These are phyloP conservation scores for Chlamydomonas incerta DNA, from an alignment of 139 green algal genomes.

Conservation along the genomic window DNA sequence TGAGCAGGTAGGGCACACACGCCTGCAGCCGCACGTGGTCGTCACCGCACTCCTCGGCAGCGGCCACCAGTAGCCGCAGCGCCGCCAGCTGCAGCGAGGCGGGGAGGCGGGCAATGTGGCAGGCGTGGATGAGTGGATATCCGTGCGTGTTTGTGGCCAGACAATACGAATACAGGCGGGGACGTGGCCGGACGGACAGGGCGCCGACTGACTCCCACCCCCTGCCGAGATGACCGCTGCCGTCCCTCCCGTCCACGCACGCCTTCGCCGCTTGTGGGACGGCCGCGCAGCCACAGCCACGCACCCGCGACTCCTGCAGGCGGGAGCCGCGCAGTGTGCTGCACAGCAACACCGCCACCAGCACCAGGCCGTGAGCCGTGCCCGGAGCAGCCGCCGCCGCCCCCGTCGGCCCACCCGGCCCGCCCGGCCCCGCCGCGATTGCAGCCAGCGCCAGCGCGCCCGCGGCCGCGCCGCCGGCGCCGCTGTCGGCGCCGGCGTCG, in stretches of 20 bases:
- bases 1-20: constrained; percentile 86
- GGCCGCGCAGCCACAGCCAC: neutral
- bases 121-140: too few relatives aligned
- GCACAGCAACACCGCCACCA: constrained; percentile 89
- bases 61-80: constrained; percentile 74
- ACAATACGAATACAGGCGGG: too few relatives aligned
- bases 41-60: constrained; percentile 62
- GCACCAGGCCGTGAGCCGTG: constrained; percentile 71
- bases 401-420: neutral
- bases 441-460: neutral
- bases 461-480: neutral
- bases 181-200: too few relatives aligned
- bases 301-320: constrained; percentile 72
- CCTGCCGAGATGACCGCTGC: too few relatives aligned
- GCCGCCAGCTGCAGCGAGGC: constrained; percentile 57
- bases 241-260: too few relatives aligned
- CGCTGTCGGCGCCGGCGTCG: neutral
- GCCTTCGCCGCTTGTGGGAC: too few relatives aligned
- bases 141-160: too few relatives aligned
- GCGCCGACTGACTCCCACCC: too few relatives aligned
- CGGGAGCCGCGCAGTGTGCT: constrained; percentile 77
- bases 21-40: constrained; percentile 27
- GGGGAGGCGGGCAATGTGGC: too few relatives aligned
- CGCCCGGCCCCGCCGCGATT: neutral
- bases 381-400: constrained; percentile 62